Percentiles rank a stretch among this genome's conserved stretches.
phyloP scores from a whole-genome alignment of 371 early-diverging fungal species.

The Umbelopsis sp. region DNA sequence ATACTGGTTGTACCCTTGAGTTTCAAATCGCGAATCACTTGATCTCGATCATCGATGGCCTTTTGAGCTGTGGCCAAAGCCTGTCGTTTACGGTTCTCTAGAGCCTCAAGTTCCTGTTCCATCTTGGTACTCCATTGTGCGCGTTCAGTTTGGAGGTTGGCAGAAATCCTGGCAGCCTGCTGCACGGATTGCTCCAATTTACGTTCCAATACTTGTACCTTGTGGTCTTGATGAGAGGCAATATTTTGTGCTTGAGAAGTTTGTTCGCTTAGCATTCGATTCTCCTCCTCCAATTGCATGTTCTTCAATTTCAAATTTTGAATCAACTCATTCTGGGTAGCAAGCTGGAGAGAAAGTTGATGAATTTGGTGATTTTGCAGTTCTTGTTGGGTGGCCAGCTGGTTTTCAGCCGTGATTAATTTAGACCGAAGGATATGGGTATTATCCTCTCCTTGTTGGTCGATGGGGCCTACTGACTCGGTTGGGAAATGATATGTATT shows the following conservation, averaged over 20 bases:
- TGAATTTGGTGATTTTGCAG: constrained; percentile 6
- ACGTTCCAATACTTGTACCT: background rate
- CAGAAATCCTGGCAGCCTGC: constrained; percentile 7
- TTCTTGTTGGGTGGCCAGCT: background rate
- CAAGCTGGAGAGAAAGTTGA: constrained; percentile 6
- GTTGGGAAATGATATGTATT: background rate
- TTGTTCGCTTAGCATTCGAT: background rate
- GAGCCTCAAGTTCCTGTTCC: background rate
- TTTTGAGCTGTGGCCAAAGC: constrained; percentile 5
- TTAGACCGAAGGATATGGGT: background rate
- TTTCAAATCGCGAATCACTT: background rate
- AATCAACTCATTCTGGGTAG: background rate
- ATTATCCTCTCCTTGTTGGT: background rate
- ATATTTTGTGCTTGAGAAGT: background rate
- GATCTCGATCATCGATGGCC: constrained; percentile 9
- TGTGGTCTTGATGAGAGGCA: background rate
- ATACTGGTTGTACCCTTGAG: background rate
- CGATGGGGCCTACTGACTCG: background rate
- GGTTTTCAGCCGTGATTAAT: background rate
- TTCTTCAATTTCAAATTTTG: background rate
- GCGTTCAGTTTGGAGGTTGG: constrained; percentile 1
- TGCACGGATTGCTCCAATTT: constrained; percentile 16
- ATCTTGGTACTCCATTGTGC: constrained; percentile 8
- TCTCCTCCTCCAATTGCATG: background rate
- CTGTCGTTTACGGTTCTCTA: constrained; percentile 3